phyloP scores from a whole-genome alignment of 495 filamentous ascomycete genomes.

The Immersiella caudata region DNA sequence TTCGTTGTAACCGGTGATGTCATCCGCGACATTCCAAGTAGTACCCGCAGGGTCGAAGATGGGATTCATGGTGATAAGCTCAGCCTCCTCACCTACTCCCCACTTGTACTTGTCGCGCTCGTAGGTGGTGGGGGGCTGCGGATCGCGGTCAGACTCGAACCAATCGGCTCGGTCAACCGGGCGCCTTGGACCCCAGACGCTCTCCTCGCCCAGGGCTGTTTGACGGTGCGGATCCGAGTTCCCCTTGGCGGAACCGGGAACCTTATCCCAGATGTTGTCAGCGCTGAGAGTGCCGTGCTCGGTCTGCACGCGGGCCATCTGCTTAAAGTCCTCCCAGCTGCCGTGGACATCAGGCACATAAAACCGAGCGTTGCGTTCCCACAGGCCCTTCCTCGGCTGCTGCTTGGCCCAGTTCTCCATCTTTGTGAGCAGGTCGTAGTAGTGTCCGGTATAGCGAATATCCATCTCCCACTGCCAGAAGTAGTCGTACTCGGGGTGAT shows the following conservation, averaged over 20 bases:
- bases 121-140: conserved; percentile 67
- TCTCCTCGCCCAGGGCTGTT: conserved; percentile 56
- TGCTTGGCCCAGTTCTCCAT: conserved; percentile 72
- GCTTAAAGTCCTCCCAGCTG: conserved; percentile 87
- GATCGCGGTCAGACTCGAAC: conserved; percentile 68
- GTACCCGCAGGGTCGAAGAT: conserved; percentile 90
- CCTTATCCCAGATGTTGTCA: conserved; percentile 68
- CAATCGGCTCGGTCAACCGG: conserved; percentile 66
- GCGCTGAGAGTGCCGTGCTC: conserved; percentile 75
- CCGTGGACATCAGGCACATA: conserved; percentile 90
- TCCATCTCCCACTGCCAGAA: conserved; percentile 99
- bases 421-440: conserved; percentile 83
- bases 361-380: conserved; percentile 91
- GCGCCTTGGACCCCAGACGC: conserved; percentile 83
- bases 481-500: conserved; percentile 91
- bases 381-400: conserved; percentile 88
- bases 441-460: conserved; percentile 93
- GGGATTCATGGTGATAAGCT: conserved; percentile 91
- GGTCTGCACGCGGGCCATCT: conserved; percentile 88
- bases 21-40: conserved; percentile 82
- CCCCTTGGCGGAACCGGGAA: conserved; percentile 40
- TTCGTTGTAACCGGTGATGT: conserved; percentile 87
- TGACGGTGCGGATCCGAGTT: conserved; percentile 35
- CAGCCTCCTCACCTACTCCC: conserved; percentile 91
- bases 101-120: conserved; percentile 81